A percentile compares a stretch with the other conserved stretches of the same genome.
Conservation (phyloP, 768 basidiomycete genomes). For the Tubosaeta brunneosetosa region DNA sequence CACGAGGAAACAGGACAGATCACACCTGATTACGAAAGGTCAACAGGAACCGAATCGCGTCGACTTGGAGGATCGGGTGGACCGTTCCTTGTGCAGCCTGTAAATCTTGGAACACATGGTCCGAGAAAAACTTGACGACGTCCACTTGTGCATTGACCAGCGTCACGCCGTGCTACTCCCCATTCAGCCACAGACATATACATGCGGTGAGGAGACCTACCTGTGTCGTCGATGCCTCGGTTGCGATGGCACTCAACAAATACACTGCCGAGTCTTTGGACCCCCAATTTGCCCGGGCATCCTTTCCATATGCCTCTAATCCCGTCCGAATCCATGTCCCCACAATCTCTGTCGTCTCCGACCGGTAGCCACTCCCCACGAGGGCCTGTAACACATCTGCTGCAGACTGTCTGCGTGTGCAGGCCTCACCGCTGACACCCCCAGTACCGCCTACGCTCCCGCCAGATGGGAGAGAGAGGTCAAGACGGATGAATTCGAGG, state of each 20-base stretch:
- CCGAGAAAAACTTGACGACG: conserved; percentile 92
- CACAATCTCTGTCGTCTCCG: conserved; percentile 83
- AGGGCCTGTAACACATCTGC: conserved; percentile 94
- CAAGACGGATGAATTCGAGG: conserved; percentile 64
- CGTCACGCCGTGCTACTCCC: conserved; percentile 78
- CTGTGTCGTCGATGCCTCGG: conserved; percentile 80
- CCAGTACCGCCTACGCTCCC: conserved; percentile 31
- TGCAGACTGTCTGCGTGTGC: conserved; percentile 88
- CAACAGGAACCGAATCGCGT: conserved; percentile 91
- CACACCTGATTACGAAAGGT: conserved; percentile 94
- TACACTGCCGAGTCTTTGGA: conserved; percentile 93
- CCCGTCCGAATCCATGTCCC: conserved; percentile 79
- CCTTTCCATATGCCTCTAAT: conserved; percentile 60
- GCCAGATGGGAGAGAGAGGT: conserved; percentile 40
- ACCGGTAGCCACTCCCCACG: conserved; percentile 74
- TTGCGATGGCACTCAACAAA: conserved; percentile 89
- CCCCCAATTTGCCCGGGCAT: conserved; percentile 70
- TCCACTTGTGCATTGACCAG: conserved; percentile 89
- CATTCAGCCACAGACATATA: conserved; percentile 2
- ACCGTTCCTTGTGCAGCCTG: conserved; percentile 62
- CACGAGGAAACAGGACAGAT: background rate
- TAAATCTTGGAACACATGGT: conserved; percentile 85
- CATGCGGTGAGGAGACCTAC: conserved; percentile 41
- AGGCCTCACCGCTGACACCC: conserved; percentile 48
- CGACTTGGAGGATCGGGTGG: conserved; percentile 90